Percentiles rank a stretch among this genome's conserved stretches.
Evolutionary conservation across 2,329 filamentous ascomycete species (phyloP).

Genomic region (Aspergillus bombycis): DNA sequence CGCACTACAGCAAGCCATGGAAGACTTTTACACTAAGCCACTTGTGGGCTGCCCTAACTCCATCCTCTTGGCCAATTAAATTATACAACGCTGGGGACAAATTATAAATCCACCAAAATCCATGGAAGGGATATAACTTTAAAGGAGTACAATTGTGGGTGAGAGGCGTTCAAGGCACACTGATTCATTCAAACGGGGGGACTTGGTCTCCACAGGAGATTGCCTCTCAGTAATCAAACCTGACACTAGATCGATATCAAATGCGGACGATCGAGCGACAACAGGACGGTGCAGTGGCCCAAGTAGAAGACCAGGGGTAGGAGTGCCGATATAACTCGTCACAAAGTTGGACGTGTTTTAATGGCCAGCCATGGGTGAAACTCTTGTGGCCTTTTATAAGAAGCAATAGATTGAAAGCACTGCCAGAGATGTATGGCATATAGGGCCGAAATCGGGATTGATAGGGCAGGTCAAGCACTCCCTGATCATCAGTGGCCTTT

Average conservation of each 20-base stretch:
- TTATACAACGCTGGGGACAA: too few species aligned
- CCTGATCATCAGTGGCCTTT: neutral
- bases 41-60: too few species aligned
- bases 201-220: neutral
- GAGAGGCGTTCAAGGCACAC: too few species aligned
- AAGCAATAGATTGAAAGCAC: neutral
- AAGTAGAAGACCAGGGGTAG: neutral
- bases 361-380: neutral
- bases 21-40: too few species aligned
- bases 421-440: neutral
- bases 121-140: too few species aligned
- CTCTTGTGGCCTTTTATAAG: neutral
- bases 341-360: neutral
- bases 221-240: neutral
- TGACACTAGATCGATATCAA: neutral
- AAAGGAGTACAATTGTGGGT: too few species aligned
- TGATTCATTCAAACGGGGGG: neutral
- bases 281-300: neutral
- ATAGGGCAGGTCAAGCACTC: neutral
- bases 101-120: too few species aligned
- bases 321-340: neutral
- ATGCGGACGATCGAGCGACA: neutral
- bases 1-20: neutral
- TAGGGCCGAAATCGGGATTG: neutral
- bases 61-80: too few species aligned